Evolutionary conservation across 306 rosid genomes (phyloP), one percentile per base, ranked within the genome.

Genomic region (Biancaea sappan): DNA sequence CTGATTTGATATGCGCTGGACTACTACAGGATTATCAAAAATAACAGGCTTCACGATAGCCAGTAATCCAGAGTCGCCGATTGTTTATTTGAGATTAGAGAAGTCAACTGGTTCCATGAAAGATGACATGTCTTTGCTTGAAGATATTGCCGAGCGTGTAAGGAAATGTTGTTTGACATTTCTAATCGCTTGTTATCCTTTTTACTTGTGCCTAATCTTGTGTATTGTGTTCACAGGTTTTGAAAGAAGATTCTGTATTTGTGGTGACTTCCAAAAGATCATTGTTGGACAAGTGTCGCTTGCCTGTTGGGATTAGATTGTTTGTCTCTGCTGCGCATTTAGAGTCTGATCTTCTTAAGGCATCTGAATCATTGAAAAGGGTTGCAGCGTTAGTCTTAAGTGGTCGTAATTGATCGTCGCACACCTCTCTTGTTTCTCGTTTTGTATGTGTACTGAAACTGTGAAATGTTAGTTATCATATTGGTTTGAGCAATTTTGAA

Each of bases 61-160:
- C 52, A 95, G 99, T 80, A 83, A 85, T 86, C 90, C 86, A 46
- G 96, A 92, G 83, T 90, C 98, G 8, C 99, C 99, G 4, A 86
- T 95, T 76, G 86, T 95, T 68, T 92, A 88, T 80, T 91, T 95
- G 82, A 86, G 69, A 77, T 80, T 95, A 82, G 77, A 86, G 74
- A 85, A 88, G 72, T 85, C 97, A 74, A 83, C 88, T 8, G 93
- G 97, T 64, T 92, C 97, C 13, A 0, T 52, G 65, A 85, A 87
- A 69, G 81, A 25, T 60, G 99, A 92, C 73, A 66, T 87, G n/a
- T 76, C 62, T 34, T 88, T 95, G 78, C 93, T 95, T 50, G 88
- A 88, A 71, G 81, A 82, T 52, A 92, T 95, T 72, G 87, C 91
- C 2, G 82, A 86, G 8, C 86, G 80, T 14, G 99, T 95, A 87